Conservation (phyloP, 805 yeast species). For the Candida boleticola region DNA sequence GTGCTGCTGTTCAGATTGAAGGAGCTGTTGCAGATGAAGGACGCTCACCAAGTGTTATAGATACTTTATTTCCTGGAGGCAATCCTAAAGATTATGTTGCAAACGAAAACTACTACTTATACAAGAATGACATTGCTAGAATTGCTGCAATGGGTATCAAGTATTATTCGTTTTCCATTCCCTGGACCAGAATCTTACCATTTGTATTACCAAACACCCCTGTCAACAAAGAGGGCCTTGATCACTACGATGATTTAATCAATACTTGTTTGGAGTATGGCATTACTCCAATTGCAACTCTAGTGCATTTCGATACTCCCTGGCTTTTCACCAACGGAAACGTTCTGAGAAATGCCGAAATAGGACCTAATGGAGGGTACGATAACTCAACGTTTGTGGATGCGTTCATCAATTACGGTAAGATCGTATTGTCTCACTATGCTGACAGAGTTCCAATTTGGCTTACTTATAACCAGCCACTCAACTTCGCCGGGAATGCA, state of each 20-base stretch:
- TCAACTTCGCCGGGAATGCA: constrained; percentile 17
- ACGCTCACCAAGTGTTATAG: constrained; percentile 28
- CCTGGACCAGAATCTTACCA: constrained; percentile 36
- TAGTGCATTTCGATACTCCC: constrained; percentile 35
- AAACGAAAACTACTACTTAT: constrained; percentile 29
- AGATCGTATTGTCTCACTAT: constrained; percentile 25
- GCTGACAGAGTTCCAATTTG: constrained; percentile 29
- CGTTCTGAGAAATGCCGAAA: constrained; percentile 8
- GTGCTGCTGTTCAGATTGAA: constrained; percentile 36
- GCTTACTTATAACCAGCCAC: constrained; percentile 33
- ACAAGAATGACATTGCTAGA: constrained; percentile 30
- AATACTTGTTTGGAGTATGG: constrained; percentile 19
- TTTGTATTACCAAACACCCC: constrained; percentile 26
- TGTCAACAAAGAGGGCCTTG: constrained; percentile 25
- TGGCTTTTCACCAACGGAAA: constrained; percentile 7
- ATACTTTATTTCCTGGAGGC: constrained; percentile 12
- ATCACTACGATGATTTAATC: constrained; percentile 20
- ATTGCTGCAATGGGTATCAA: constrained; percentile 30
- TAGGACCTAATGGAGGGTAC: constrained; percentile 23
- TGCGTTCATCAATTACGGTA: constrained; percentile 30
- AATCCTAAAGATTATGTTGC: constrained; percentile 23
- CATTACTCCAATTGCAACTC: constrained; percentile 26
- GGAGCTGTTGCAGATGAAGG: constrained; percentile 34
- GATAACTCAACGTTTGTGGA: constrained; percentile 22
- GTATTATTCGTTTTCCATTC: constrained; percentile 29